Evolutionary conservation across 2,329 filamentous ascomycete species (phyloP), one percentile per base, ranked within the genome.

Genomic region (Colletotrichum sansevieriae): DNA sequence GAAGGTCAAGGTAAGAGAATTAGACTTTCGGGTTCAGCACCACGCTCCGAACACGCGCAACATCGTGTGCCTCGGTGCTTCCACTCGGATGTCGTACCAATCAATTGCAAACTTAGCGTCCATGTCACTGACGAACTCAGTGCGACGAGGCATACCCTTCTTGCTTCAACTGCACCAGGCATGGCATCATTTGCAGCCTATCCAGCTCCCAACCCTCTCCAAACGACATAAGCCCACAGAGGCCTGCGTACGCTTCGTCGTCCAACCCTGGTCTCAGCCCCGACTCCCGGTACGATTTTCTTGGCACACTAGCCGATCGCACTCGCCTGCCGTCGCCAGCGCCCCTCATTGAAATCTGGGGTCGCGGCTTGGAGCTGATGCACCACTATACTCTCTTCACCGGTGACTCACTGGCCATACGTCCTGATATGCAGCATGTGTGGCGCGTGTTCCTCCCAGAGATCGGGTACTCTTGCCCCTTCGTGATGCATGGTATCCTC

Each of bases 161-260:
- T 20, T 78, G 76, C 41, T 76, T 77, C 65, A 75, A 78, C 58
- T 78, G 76, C 65, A 72, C 70, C 43, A 70, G 76, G 25, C 74
- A 76, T 43, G 71, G 73, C 25, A 75, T 75, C 12, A 33, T 59
- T 10, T 78, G 76, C 67, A 78, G 76, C 62, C 70, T 78, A 4
- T 71, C 66, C 11, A 11, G 33, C 6, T 52, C 59, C 11, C 25
- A n/a, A 9, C 3, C 2, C 22, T 49, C 41, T 1, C 67, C 52
- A 6, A 43, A 22, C 44, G 46, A 22, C 25, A 33, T 55, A 9
- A 39, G 18, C 4, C 47, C 54, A 3, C 54, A 47, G 22, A 10
- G 61, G n/a, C 56, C 61, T 11, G 10, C 13, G 4, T 11, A 11
- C 39, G 29, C 33, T 33, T 29, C 59, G 8, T 55, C 58, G 15